These are phyloP conservation scores for Cutaneotrichosporon dermatis DNA, from an alignment of 1,284 basidiomycete genomes.

Conservation along the genomic window DNA sequence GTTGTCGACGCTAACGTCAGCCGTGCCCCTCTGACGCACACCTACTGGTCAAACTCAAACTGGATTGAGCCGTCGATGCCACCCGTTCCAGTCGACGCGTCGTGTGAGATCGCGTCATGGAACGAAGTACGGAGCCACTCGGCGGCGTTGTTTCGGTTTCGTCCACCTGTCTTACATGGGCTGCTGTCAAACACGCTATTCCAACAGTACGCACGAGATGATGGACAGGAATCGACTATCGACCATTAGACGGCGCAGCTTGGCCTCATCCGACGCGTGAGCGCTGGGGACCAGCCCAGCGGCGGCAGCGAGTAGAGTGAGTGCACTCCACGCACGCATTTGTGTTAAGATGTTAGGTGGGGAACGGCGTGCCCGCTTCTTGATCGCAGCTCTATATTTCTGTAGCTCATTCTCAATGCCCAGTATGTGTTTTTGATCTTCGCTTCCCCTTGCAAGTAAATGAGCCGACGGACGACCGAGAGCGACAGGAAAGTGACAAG, in stretches of 20 bases:
- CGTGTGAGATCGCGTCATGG: conserved; percentile 19
- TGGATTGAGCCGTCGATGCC: conserved; percentile 21
- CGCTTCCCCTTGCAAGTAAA: too few relatives aligned
- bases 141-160: conserved; percentile 13
- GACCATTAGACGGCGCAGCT: conserved; percentile 14
- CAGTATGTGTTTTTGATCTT: too few relatives aligned
- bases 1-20: conserved; percentile 13
- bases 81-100: conserved; percentile 16
- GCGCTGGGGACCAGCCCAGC: not conserved
- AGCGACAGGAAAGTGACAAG: too few relatives aligned
- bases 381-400: too few relatives aligned
- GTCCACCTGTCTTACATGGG: conserved; percentile 35
- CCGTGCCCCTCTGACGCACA: not conserved
- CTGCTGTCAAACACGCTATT: too few relatives aligned
- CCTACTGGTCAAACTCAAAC: conserved; percentile 16
- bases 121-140: conserved; percentile 23
- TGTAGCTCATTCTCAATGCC: too few relatives aligned
- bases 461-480: too few relatives aligned
- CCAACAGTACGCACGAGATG: not conserved
- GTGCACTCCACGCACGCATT: not conserved
- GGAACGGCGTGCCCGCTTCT: too few relatives aligned
- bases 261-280: conserved; percentile 3
- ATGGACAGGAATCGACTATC: conserved; percentile 12
- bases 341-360: too few relatives aligned
- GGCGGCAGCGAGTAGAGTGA: not conserved